Percentiles rank a stretch among this genome's conserved stretches.
These are phyloP conservation scores for Blastocystis sp. DNA, from an alignment of 352 stramenopile species.

Conservation along the genomic window DNA sequence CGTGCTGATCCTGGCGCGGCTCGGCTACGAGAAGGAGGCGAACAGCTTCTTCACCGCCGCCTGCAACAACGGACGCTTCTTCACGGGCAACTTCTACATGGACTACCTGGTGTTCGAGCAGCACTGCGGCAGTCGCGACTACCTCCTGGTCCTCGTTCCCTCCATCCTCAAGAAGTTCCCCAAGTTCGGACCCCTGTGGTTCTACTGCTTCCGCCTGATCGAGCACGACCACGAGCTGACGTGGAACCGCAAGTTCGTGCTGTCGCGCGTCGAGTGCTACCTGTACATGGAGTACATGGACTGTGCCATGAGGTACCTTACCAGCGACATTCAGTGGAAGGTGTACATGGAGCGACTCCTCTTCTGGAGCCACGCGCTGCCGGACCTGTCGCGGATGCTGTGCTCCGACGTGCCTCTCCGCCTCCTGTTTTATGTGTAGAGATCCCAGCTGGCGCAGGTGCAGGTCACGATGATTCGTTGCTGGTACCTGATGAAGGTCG, in stretches of 20 bases:
- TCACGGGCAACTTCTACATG: slow-evolving; percentile 82
- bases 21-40: slow-evolving; percentile 82
- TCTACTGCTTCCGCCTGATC: slow-evolving; percentile 83
- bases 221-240: slow-evolving; percentile 76
- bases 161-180: slow-evolving; percentile 82
- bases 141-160: slow-evolving; percentile 82
- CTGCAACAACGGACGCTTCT: slow-evolving; percentile 78
- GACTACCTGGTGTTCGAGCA: slow-evolving; percentile 83
- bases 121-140: slow-evolving; percentile 78
- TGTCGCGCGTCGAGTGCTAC: neutral
- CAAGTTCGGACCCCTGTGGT: slow-evolving; percentile 87
- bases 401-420: neutral
- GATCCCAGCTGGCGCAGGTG: neutral
- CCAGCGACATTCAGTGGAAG: slow-evolving; percentile 58
- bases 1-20: slow-evolving; percentile 82
- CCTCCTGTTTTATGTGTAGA: neutral
- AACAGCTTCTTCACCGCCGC: slow-evolving; percentile 73
- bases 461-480: neutral
- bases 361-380: slow-evolving; percentile 5
- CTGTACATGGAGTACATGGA: neutral
- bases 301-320: neutral
- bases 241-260: slow-evolving; percentile 11
- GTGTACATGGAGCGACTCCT: slow-evolving; percentile 28
- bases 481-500: neutral
- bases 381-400: neutral